A percentile compares a stretch with the other conserved stretches of the same genome.
These are phyloP conservation scores for Mucor indicus DNA, from an alignment of 371 early-diverging fungal genomes.

Conservation along the genomic window DNA sequence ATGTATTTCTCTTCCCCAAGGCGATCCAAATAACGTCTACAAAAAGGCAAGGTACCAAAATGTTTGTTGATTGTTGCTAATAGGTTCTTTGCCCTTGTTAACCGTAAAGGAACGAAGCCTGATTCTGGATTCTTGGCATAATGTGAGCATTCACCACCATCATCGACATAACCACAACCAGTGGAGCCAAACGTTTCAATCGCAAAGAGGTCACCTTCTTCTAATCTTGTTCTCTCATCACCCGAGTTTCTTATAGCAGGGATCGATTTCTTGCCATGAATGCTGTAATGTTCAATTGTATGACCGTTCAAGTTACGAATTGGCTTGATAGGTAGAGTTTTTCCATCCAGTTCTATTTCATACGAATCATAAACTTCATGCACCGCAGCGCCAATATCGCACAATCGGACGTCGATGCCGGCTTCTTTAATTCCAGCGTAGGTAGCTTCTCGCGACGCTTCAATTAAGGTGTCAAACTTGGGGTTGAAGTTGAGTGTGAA, in stretches of 20 bases:
- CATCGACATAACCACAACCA: conserved; percentile 93
- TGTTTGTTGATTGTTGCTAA: conserved; percentile 88
- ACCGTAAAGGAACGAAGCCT: conserved; percentile 67
- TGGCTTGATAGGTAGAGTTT: conserved; percentile 91
- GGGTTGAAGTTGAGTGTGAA: conserved; percentile 97
- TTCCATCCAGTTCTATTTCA: conserved; percentile 95
- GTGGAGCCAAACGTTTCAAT: conserved; percentile 99
- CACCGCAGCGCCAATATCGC: conserved; percentile 98
- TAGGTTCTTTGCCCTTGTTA: conserved; percentile 84
- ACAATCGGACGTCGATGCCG: conserved; percentile 96
- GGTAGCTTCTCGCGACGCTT: conserved; percentile 97
- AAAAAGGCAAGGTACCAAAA: conserved; percentile 98
- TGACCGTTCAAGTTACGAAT: conserved; percentile 99
- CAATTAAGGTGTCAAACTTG: conserved; percentile 83
- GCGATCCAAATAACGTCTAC: conserved; percentile 95
- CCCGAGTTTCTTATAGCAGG: conserved; percentile 90
- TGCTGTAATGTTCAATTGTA: conserved; percentile 94
- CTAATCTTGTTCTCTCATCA: conserved; percentile 95
- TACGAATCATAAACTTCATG: conserved; percentile 98
- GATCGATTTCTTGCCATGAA: conserved; percentile 97
- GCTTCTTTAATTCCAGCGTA: conserved; percentile 95
- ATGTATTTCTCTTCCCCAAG: conserved; percentile 85
- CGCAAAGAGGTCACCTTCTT: conserved; percentile 97
- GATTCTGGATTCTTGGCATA: conserved; percentile 77
- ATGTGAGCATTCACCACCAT: conserved; percentile 95